These are phyloP conservation scores for Fusarium albosuccineum DNA, from an alignment of 2,329 filamentous ascomycete species.

Conservation along the genomic window DNA sequence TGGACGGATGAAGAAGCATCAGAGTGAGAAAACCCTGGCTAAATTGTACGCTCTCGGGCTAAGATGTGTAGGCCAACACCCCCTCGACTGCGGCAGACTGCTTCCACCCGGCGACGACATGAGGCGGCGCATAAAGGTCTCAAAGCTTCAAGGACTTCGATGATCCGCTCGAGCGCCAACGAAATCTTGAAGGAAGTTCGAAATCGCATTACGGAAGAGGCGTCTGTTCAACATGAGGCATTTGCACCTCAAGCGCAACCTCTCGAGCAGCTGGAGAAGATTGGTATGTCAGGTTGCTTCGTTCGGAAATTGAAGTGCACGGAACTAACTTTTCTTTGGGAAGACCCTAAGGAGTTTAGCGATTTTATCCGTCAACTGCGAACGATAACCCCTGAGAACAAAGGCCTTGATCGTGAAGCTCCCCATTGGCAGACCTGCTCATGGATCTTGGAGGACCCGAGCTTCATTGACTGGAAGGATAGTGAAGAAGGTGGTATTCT, in stretches of 20 bases:
- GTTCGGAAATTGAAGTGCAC: neutral
- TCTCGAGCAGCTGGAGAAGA: conserved; percentile 18
- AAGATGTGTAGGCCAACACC: neutral
- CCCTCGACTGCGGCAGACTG: neutral
- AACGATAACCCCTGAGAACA: conserved; percentile 32
- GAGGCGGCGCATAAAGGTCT: conserved; percentile 13
- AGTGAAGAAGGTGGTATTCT: conserved; percentile 26
- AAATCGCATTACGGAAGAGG: conserved; percentile 5
- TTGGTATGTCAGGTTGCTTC: conserved; percentile 19
- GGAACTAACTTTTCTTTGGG: neutral
- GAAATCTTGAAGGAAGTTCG: conserved; percentile 27
- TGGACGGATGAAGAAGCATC: conserved; percentile 30
- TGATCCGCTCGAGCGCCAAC: conserved; percentile 29
- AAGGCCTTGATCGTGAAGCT: conserved; percentile 33
- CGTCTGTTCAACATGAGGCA: conserved; percentile 13
- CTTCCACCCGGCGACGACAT: conserved; percentile 14
- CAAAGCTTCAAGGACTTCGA: conserved; percentile 22
- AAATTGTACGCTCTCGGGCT: neutral
- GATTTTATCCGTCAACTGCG: conserved; percentile 29
- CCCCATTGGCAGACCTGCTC: conserved; percentile 37
- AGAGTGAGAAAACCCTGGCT: neutral
- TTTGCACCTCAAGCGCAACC: conserved; percentile 16
- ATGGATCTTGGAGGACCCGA: conserved; percentile 32
- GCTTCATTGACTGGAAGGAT: conserved; percentile 31
- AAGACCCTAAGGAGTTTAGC: conserved; percentile 27